Evolutionary conservation across 129 eudicot species (phyloP).

Genomic region (Scalesia atractyloides): DNA sequence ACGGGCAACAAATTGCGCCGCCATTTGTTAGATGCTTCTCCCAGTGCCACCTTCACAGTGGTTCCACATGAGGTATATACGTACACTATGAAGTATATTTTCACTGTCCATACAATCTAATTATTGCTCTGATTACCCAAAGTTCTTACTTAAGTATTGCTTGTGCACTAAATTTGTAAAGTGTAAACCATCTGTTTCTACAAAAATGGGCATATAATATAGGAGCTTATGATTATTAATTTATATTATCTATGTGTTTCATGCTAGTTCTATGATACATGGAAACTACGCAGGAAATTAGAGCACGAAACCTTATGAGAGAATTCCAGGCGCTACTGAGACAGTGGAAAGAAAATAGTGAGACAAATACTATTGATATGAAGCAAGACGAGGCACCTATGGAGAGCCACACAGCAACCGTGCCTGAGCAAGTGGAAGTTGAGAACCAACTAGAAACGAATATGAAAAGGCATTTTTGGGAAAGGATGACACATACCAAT

Average conservation of each 20-base stretch:
- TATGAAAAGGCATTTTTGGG: neutral
- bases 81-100: neutral
- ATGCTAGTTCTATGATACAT: neutral
- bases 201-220: neutral
- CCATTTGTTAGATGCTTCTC: constrained; percentile 5
- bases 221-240: neutral
- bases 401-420: neutral
- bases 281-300: constrained; percentile 2
- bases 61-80: constrained; percentile 2
- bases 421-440: too few relatives aligned
- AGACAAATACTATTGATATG: neutral
- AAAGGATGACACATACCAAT: neutral
- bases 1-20: too few relatives aligned
- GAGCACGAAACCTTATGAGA: neutral
- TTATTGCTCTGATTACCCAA: neutral
- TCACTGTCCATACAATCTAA: neutral
- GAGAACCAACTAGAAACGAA: neutral
- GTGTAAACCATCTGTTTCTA: too few relatives aligned
- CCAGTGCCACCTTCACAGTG: neutral
- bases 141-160: neutral
- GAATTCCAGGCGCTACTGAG: neutral
- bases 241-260: neutral
- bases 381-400: neutral
- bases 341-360: neutral
- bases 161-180: neutral